These are phyloP conservation scores for Benincasa hispida DNA, from an alignment of 306 rosid genomes.

Conservation along the genomic window DNA sequence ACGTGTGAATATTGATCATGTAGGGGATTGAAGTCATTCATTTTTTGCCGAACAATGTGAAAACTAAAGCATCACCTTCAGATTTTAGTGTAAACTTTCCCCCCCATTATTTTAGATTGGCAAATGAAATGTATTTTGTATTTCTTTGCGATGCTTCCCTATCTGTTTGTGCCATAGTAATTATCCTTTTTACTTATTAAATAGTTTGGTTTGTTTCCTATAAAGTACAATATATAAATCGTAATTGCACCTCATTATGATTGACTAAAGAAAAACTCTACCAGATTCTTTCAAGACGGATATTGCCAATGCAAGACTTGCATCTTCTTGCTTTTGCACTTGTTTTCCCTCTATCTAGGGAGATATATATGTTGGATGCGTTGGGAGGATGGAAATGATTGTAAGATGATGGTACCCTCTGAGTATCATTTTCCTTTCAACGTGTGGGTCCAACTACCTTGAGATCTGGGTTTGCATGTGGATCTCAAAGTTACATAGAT, in stretches of 20 bases:
- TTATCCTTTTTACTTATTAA: not conserved
- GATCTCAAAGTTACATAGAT: not conserved
- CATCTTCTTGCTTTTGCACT: not conserved
- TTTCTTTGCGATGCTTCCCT: not conserved
- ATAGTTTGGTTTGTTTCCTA: not conserved
- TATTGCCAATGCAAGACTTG: not conserved
- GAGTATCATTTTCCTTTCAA: not conserved
- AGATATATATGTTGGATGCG: not conserved
- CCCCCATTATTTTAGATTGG: not conserved
- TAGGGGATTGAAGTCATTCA: not conserved
- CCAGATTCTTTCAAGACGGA: not conserved
- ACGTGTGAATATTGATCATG: not conserved
- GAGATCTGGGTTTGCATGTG: not conserved
- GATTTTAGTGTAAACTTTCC: not conserved
- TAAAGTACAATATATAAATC: not conserved
- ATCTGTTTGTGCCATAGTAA: not conserved
- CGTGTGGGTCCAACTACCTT: not conserved
- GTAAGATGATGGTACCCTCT: not conserved
- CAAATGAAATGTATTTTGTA: not conserved
- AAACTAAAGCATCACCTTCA: not conserved
- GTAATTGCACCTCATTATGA: not conserved
- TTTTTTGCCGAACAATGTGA: too few relatives aligned
- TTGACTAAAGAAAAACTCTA: not conserved
- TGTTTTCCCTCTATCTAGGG: not conserved
- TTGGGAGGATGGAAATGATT: not conserved